Conservation (phyloP, 768 basidiomycete genomes). For the Rhizopogon vinicolor region DNA sequence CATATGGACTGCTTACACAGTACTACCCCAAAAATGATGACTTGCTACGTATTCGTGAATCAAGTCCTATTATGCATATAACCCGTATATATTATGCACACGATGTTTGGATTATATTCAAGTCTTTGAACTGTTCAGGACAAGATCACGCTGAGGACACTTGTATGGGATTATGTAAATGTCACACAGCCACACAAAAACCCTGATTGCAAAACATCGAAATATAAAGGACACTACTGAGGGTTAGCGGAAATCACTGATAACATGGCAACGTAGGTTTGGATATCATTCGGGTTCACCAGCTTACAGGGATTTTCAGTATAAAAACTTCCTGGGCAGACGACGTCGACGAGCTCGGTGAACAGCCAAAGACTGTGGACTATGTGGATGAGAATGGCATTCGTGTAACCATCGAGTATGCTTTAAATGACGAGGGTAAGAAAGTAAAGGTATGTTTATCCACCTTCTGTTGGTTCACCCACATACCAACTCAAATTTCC, state of each 20-base stretch:
- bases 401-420: slow-evolving; percentile 78
- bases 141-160: no score
- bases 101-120: not conserved
- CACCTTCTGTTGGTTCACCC: not conserved
- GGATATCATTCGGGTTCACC: not conserved
- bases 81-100: not conserved
- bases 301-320: not conserved
- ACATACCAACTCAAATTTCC: no score
- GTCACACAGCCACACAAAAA: no score
- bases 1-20: not conserved
- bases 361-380: slow-evolving; percentile 57
- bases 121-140: no score
- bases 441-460: slow-evolving; percentile 76
- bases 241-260: not conserved
- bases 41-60: not conserved
- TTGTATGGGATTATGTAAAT: no score
- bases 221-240: no score
- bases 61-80: not conserved
- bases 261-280: slow-evolving; percentile 1
- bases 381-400: slow-evolving; percentile 84
- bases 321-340: slow-evolving; percentile 83
- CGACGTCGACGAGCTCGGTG: slow-evolving; percentile 76
- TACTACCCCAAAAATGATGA: not conserved
- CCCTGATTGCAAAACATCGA: no score
- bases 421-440: slow-evolving; percentile 87